Conservation (phyloP, 305 asterid genomes). For the Fraxinus ornus region DNA sequence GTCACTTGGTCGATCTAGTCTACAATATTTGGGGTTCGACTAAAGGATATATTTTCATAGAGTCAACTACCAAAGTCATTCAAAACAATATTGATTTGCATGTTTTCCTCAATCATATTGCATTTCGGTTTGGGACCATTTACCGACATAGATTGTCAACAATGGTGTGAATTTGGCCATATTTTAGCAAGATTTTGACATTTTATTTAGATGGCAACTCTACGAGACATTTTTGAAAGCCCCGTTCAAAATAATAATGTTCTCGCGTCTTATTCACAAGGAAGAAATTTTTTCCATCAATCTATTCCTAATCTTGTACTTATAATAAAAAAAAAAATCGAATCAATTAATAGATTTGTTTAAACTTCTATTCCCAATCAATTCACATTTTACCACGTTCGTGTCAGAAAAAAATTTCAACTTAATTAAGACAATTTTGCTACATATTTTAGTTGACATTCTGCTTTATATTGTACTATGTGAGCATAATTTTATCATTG, state of each 20-base stretch:
- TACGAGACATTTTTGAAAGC: background rate
- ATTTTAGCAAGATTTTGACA: background rate
- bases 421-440: too few species aligned
- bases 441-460: too few species aligned
- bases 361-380: background rate
- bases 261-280: background rate
- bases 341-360: background rate
- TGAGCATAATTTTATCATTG: too few species aligned
- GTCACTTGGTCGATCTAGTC: background rate
- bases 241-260: background rate
- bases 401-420: background rate
- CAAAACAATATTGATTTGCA: background rate
- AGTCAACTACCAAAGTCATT: background rate
- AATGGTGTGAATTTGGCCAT: background rate
- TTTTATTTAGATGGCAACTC: background rate
- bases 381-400: too few species aligned
- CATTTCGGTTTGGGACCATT: constrained; percentile 6
- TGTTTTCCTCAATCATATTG: background rate
- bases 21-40: too few species aligned
- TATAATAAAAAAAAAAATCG: background rate
- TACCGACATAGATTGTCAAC: background rate
- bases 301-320: background rate
- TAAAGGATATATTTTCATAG: background rate
- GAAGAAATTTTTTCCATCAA: background rate
- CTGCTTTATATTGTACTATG: too few species aligned